These are phyloP conservation scores for Thuja plicata DNA, from an alignment of 83 land plant species.

Conservation along the genomic window DNA sequence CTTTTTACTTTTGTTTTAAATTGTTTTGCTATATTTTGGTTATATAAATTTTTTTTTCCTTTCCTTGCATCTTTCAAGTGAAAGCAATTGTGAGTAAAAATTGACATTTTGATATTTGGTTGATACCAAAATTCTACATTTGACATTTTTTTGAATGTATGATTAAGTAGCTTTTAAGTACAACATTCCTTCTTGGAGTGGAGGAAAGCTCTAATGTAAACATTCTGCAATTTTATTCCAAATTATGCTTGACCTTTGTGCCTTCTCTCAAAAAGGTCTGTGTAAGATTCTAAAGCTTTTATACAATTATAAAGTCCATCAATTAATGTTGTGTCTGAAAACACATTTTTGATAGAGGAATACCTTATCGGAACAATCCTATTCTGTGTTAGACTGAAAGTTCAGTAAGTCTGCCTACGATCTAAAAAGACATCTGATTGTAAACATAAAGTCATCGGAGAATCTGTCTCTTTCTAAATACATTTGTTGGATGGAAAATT, in stretches of 20 bases:
- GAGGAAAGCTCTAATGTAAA: not conserved
- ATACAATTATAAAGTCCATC: not conserved
- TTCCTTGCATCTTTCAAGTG: not conserved
- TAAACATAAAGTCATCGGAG: not conserved
- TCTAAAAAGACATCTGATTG: not conserved
- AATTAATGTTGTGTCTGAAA: not conserved
- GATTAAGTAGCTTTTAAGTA: not conserved
- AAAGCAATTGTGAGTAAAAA: not conserved
- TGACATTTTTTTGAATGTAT: not conserved
- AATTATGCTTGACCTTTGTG: not conserved
- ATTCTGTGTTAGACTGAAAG: not conserved
- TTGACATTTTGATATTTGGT: not conserved
- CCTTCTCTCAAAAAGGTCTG: not conserved
- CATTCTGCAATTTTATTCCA: not conserved
- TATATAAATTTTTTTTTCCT: not conserved
- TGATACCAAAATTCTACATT: not conserved
- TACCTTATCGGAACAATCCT: not conserved
- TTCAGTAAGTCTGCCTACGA: not conserved
- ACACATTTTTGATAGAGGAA: not conserved
- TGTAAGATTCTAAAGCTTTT: not conserved
- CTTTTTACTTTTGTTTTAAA: not conserved
- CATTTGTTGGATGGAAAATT: not conserved
- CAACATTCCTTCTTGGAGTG: not conserved
- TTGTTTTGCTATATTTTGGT: not conserved
- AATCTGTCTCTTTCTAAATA: not conserved